Evolutionary conservation across 164 flowering plant species (phyloP).

Genomic region (Liquidambar formosana): DNA sequence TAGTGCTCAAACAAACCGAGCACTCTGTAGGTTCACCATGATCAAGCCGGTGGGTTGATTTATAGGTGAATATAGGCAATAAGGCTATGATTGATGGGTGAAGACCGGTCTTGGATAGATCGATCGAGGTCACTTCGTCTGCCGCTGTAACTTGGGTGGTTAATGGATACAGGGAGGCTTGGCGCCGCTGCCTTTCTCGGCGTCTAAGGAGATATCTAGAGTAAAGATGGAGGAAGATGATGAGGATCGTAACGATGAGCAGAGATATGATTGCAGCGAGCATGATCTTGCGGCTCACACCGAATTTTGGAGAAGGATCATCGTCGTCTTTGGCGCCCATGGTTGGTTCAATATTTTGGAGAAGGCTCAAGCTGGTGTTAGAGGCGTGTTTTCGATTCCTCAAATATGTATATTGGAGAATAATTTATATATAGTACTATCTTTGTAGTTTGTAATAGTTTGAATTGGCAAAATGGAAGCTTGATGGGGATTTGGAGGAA

Average conservation of each 20-base stretch:
- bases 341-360: neutral
- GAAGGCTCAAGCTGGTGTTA: neutral
- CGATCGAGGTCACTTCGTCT: neutral
- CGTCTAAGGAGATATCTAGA: constrained; percentile 29
- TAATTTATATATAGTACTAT: too few relatives aligned
- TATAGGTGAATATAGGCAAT: constrained; percentile 34
- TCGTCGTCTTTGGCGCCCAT: constrained; percentile 16
- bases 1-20: constrained; percentile 40
- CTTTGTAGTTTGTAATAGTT: too few relatives aligned
- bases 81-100: constrained; percentile 35
- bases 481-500: too few relatives aligned
- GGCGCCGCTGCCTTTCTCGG: constrained; percentile 26
- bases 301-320: neutral
- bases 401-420: neutral
- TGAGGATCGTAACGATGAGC: constrained; percentile 19
- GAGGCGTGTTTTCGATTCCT: too few relatives aligned
- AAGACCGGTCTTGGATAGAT: constrained; percentile 32
- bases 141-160: neutral
- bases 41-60: constrained; percentile 3
- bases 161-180: neutral
- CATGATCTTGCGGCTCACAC: constrained; percentile 28
- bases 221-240: constrained; percentile 37
- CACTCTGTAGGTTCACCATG: constrained; percentile 30
- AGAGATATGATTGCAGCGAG: constrained; percentile 31
- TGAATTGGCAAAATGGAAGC: too few relatives aligned